Evolutionary conservation across 371 early-diverging fungal genomes (phyloP).

Genomic region (Sporodiniella umbellata): DNA sequence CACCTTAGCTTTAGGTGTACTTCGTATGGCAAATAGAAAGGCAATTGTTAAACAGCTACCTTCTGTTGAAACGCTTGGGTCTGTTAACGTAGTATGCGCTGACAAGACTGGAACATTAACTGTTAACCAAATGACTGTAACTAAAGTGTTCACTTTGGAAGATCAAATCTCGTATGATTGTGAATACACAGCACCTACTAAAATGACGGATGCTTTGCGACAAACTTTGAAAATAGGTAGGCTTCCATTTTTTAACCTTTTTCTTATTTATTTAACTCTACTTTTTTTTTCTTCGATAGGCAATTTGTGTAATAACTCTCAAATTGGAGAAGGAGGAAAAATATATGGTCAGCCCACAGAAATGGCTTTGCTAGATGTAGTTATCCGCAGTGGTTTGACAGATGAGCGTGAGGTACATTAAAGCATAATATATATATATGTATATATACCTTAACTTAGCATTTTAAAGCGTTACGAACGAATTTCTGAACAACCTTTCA

Average conservation of each 20-base stretch:
- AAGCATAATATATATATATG: background rate
- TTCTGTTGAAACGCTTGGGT: conserved; percentile 89
- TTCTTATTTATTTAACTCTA: background rate
- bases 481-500: conserved; percentile 82
- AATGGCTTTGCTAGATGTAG: conserved; percentile 76
- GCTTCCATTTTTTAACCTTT: background rate
- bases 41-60: conserved; percentile 90
- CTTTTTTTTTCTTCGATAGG: conserved; percentile 21
- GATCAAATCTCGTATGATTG: conserved; percentile 62
- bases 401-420: conserved; percentile 63
- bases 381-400: conserved; percentile 36
- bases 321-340: conserved; percentile 60
- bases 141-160: conserved; percentile 66
- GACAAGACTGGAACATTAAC: conserved; percentile 95
- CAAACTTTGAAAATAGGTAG: conserved; percentile 59
- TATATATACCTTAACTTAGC: background rate
- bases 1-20: conserved; percentile 84
- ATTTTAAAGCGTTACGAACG: conserved; percentile 51
- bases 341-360: conserved; percentile 84
- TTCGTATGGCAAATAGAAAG: conserved; percentile 85
- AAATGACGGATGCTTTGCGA: conserved; percentile 41
- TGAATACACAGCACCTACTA: conserved; percentile 43
- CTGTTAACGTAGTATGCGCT: conserved; percentile 83
- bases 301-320: conserved; percentile 78
- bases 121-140: conserved; percentile 82